Evolutionary conservation across 805 yeast genomes (phyloP), one percentile per base, ranked within the genome.

Genomic region (Yamadazyma philogaea): DNA sequence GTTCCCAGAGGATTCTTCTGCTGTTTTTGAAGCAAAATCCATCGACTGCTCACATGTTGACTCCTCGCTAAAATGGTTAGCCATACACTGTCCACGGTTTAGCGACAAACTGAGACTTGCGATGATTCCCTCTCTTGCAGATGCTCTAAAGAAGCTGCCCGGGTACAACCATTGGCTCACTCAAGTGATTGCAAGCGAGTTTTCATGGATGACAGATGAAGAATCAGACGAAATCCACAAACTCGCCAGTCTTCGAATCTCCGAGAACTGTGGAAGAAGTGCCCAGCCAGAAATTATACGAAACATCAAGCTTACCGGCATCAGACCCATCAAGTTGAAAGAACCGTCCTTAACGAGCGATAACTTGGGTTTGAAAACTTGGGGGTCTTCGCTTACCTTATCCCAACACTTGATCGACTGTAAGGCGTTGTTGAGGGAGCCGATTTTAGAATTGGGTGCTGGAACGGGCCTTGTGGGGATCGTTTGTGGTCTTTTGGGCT

Each of bases 391-490:
- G 0, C 64, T 85, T 19, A 73, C 87, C 5, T 64, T 93, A 18
- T 75, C 93, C 3, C 66, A 74, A 26, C 61, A 84, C 19, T 57
- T 87, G 3, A 59, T 73, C 5, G 51, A 58, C 20, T 18, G 48
- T n/a, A 37, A 46, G 1, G 28, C 40, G 5, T 57, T 57, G 21
- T 47, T 63, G 3, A 18, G 36, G 12, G 60, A 54, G 16, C 59
- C 64, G 0, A 58, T 82, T 0, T 58, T 86, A 21, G 99, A 91
- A 54, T 65, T 93, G n/a, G 99, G 99, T 0, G 74, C 98, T 0
- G 99, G 99, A 0, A 93, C 99, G 0, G 99, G 99, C 0, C 68
- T 91, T 12, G 84, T 82, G 3, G 97, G 98, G 0, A 84, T 93
- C 27, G 72, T 82, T 0, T 72, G 86, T 43, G 77, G 76, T 0